These are phyloP conservation scores for Aphanocladium album DNA, from an alignment of 2,329 filamentous ascomycete genomes.

Conservation along the genomic window DNA sequence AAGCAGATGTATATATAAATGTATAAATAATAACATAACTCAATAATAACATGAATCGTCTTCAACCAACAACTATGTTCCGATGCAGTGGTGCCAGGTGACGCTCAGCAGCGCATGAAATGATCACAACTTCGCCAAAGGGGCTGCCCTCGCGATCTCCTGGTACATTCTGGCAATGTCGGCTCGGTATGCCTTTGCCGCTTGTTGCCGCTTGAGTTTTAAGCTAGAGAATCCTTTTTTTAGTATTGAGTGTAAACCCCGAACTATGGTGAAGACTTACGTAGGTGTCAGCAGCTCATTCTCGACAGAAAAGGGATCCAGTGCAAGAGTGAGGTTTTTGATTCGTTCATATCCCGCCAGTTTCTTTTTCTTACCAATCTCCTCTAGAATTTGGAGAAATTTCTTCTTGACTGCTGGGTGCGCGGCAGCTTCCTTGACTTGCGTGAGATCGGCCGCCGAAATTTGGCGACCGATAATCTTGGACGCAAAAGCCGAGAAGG, in stretches of 20 bases:
- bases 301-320: slow-evolving; percentile 90
- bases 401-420: slow-evolving; percentile 69
- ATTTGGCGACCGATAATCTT: slow-evolving; percentile 69
- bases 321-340: slow-evolving; percentile 63
- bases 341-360: slow-evolving; percentile 91
- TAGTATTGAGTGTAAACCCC: not conserved
- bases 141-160: slow-evolving; percentile 40
- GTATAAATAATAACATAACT: too few species aligned
- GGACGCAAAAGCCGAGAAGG: slow-evolving; percentile 75
- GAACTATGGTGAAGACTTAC: slow-evolving; percentile 56
- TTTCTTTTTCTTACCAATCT: slow-evolving; percentile 74
- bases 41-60: too few species aligned
- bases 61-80: too few species aligned
- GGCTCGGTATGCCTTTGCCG: slow-evolving; percentile 45
- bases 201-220: slow-evolving; percentile 56
- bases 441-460: slow-evolving; percentile 57
- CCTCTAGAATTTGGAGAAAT: slow-evolving; percentile 72
- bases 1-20: too few species aligned
- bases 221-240: slow-evolving; percentile 35
- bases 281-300: slow-evolving; percentile 87
- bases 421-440: slow-evolving; percentile 59
- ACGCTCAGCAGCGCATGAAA: too few species aligned
- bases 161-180: slow-evolving; percentile 54
- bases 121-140: slow-evolving; percentile 41
- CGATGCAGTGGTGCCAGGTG: too few species aligned